Percentiles rank a stretch among this genome's conserved stretches.
phyloP scores from a whole-genome alignment of 2,329 filamentous ascomycete species.

The Sarocladiaceae sp. region DNA sequence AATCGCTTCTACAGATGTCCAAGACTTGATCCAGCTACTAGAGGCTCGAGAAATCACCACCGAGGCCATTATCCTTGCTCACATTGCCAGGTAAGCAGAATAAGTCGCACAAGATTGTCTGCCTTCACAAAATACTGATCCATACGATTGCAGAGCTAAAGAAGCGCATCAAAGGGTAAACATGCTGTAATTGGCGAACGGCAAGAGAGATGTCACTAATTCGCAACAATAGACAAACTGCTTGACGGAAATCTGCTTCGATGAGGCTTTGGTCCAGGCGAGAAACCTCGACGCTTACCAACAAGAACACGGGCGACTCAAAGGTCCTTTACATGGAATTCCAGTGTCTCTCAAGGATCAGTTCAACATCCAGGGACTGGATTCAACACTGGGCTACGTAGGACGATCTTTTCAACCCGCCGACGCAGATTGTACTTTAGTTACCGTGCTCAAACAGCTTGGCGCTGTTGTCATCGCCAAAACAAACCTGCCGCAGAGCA shows the following conservation, averaged over 20 bases:
- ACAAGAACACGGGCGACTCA: slow-evolving; percentile 33
- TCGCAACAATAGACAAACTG: slow-evolving; percentile 30
- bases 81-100: background rate
- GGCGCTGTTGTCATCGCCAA: slow-evolving; percentile 65
- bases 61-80: background rate
- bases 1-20: background rate
- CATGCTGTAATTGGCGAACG: no score
- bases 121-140: no score
- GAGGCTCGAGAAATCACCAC: background rate
- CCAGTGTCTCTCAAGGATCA: slow-evolving; percentile 50
- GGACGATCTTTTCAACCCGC: slow-evolving; percentile 41
- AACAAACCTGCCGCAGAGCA: slow-evolving; percentile 61
- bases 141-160: background rate
- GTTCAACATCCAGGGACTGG: slow-evolving; percentile 49
- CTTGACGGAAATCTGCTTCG: slow-evolving; percentile 46
- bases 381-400: slow-evolving; percentile 52
- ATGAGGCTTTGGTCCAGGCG: slow-evolving; percentile 40
- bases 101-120: no score
- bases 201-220: no score
- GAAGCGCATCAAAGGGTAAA: background rate
- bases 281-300: slow-evolving; percentile 38
- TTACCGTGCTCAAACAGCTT: slow-evolving; percentile 50
- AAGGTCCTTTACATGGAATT: slow-evolving; percentile 58
- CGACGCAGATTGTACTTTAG: slow-evolving; percentile 49
- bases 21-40: background rate